Conservation (phyloP, 1,284 basidiomycete species). For the Xerocomus nothofagi region DNA sequence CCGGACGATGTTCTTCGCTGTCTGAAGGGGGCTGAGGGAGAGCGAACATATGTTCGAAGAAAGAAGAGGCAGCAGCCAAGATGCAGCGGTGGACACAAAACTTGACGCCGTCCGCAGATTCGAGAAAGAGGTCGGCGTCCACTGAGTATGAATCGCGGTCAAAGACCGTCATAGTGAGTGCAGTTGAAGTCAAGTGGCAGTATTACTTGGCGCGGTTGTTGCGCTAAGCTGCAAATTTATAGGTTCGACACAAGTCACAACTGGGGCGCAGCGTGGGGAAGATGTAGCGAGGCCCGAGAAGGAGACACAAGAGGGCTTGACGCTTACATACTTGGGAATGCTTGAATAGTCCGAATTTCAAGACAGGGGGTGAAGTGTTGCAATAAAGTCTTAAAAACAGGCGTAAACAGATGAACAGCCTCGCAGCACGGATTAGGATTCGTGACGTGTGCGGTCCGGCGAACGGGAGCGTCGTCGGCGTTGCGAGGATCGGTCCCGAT, state of each 20-base stretch:
- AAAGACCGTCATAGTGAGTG: conserved; percentile 28
- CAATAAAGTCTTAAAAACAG: conserved; percentile 24
- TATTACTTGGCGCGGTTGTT: not conserved
- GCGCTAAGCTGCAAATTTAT: conserved; percentile 17
- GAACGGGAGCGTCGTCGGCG: conserved; percentile 24
- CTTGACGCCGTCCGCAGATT: conserved; percentile 47
- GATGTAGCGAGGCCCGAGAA: not conserved
- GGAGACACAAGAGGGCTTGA: conserved; percentile 2
- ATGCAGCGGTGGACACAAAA: conserved; percentile 65
- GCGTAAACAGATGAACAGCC: conserved; percentile 16
- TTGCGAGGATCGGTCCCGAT: conserved; percentile 22
- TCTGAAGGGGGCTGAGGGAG: conserved; percentile 51
- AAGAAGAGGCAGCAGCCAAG: conserved; percentile 59
- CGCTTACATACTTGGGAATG: conserved; percentile 24
- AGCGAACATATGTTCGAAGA: conserved; percentile 68
- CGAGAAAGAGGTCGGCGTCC: conserved; percentile 58
- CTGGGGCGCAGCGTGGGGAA: not conserved
- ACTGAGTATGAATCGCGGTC: conserved; percentile 39
- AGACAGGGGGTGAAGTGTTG: conserved; percentile 13
- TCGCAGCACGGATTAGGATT: conserved; percentile 3
- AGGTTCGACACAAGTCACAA: conserved; percentile 12
- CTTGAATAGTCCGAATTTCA: conserved; percentile 15
- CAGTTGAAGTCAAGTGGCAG: conserved; percentile 1
- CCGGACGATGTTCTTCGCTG: conserved; percentile 36
- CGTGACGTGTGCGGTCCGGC: conserved; percentile 5